Conservation (phyloP, 768 basidiomycete species). For the Termitomyces sp. region DNA sequence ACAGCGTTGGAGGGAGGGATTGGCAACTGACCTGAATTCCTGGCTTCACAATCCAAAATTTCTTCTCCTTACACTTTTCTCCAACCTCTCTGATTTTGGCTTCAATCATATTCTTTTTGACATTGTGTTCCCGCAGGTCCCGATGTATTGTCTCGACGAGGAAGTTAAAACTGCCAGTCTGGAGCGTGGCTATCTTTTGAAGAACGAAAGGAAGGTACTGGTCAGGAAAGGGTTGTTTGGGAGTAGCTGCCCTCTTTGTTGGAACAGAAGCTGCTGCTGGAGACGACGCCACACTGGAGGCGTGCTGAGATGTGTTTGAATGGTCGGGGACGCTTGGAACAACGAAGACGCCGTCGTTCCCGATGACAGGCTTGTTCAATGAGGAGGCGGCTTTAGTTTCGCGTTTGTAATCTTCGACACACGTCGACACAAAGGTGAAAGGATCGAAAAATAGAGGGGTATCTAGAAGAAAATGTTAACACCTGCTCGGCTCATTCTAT, state of each 20-base stretch:
- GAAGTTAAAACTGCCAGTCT: slow-evolving; percentile 56
- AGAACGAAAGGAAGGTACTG: slow-evolving; percentile 55
- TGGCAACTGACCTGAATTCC: slow-evolving; percentile 19
- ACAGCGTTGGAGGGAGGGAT: background rate
- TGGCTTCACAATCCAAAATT: slow-evolving; percentile 68
- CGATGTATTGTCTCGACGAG: slow-evolving; percentile 73
- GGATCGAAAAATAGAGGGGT: slow-evolving; percentile 71
- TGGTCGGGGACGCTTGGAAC: slow-evolving; percentile 43
- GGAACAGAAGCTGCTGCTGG: slow-evolving; percentile 12
- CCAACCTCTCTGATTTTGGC: slow-evolving; percentile 73
- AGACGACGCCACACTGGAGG: slow-evolving; percentile 11
- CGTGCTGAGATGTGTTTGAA: slow-evolving; percentile 11
- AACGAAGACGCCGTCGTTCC: slow-evolving; percentile 32
- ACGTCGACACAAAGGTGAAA: slow-evolving; percentile 62
- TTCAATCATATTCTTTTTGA: slow-evolving; percentile 83
- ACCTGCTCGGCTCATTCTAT: background rate
- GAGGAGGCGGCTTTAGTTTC: slow-evolving; percentile 17
- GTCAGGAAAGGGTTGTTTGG: slow-evolving; percentile 68
- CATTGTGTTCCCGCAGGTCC: slow-evolving; percentile 60
- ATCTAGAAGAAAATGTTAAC: slow-evolving; percentile 38
- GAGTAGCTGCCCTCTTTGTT: slow-evolving; percentile 27
- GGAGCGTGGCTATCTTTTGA: slow-evolving; percentile 55
- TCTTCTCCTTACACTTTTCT: slow-evolving; percentile 70
- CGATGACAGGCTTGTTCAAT: slow-evolving; percentile 10
- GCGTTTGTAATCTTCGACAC: slow-evolving; percentile 31